Percentiles rank a stretch among this genome's conserved stretches.
Evolutionary conservation across 257 asterid species (phyloP).

Genomic region (Nicotiana undulata): DNA sequence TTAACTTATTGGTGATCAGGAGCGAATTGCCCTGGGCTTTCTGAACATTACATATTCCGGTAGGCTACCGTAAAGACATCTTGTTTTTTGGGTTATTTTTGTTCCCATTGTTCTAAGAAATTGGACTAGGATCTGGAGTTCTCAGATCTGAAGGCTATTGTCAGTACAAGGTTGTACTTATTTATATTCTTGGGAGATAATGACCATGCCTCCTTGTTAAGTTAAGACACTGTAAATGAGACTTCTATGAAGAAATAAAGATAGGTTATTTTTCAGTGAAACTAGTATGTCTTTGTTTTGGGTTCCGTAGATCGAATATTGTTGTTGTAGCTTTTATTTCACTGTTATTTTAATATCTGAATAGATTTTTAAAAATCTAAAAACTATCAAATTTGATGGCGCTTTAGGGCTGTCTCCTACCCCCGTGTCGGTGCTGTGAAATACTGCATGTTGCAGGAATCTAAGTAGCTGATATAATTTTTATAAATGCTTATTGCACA

Average conservation of each 20-base stretch:
- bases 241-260: not conserved
- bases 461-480: too few species aligned
- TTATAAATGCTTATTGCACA: not conserved
- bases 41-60: not conserved
- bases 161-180: not conserved
- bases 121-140: not conserved
- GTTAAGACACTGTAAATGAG: not conserved
- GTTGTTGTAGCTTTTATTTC: not conserved
- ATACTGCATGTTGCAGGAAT: not conserved
- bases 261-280: not conserved
- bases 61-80: not conserved
- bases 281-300: not conserved
- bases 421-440: not conserved
- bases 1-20: not conserved
- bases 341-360: not conserved
- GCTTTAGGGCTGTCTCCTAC: too few species aligned
- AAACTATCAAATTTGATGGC: too few species aligned
- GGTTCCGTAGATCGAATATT: not conserved
- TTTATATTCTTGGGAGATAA: not conserved
- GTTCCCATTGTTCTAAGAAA: not conserved
- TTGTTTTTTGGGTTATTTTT: not conserved
- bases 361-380: not conserved
- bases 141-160: not conserved
- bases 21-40: not conserved
- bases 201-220: not conserved